Conservation (phyloP, 306 rosid species). For the Quillaja saponaria region DNA sequence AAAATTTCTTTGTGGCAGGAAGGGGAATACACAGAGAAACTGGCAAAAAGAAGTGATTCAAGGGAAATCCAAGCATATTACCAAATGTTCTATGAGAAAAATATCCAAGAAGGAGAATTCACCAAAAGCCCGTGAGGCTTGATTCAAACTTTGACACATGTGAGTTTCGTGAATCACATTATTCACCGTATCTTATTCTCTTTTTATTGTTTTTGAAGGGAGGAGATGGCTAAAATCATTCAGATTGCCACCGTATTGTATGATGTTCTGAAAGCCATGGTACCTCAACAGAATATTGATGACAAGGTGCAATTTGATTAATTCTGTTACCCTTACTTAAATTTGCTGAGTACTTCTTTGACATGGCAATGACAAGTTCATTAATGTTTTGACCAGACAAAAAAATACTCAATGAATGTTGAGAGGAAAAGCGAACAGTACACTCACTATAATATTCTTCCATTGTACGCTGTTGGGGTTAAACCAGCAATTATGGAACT, state of each 20-base stretch:
- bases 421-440: conserved; percentile 58
- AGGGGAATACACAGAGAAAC: conserved; percentile 35
- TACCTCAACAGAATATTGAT: conserved; percentile 39
- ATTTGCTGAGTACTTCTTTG: conserved; percentile 12
- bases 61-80: conserved; percentile 60
- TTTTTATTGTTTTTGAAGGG: conserved; percentile 55
- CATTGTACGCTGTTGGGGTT: conserved; percentile 78
- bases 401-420: conserved; percentile 64
- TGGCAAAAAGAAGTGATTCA: conserved; percentile 41
- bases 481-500: conserved; percentile 86
- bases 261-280: conserved; percentile 72
- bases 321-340: conserved; percentile 23
- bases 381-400: conserved; percentile 53
- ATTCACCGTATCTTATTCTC: conserved; percentile 23
- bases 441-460: conserved; percentile 85
- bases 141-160: conserved; percentile 28
- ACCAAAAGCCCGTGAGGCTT: conserved; percentile 76
- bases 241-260: conserved; percentile 79
- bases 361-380: conserved; percentile 14
- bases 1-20: conserved; percentile 57
- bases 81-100: conserved; percentile 57
- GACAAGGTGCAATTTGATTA: conserved; percentile 50
- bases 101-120: conserved; percentile 64
- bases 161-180: conserved; percentile 25
- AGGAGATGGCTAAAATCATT: conserved; percentile 79